A percentile compares a stretch with the other conserved stretches of the same genome.
phyloP scores from a whole-genome alignment of 352 stramenopile genomes.

The Peronosclerospora sorghi region DNA sequence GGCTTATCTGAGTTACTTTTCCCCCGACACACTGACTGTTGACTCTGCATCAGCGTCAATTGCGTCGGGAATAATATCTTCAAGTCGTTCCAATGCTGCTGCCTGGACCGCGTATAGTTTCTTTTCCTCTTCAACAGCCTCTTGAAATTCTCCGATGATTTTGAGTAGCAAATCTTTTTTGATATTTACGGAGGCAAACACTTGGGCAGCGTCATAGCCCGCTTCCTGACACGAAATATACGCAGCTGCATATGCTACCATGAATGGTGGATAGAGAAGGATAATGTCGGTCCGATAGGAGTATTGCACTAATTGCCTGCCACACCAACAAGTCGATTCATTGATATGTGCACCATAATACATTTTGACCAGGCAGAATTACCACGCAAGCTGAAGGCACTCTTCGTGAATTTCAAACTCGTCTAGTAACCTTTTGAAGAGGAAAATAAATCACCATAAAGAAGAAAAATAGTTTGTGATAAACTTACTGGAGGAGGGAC shows the following conservation, averaged over 20 bases:
- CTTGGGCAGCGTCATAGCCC: conserved; percentile 61
- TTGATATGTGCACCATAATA: too few species aligned
- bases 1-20: conserved; percentile 28
- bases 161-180: conserved; percentile 76
- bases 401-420: conserved; percentile 82
- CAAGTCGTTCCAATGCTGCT: conserved; percentile 55
- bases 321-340: not conserved
- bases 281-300: conserved; percentile 85
- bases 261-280: conserved; percentile 73
- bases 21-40: conserved; percentile 2
- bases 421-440: conserved; percentile 46
- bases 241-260: conserved; percentile 75
- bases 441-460: not conserved
- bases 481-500: conserved; percentile 58
- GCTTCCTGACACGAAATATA: conserved; percentile 73
- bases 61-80: conserved; percentile 69
- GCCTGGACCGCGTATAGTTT: conserved; percentile 51
- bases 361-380: too few species aligned
- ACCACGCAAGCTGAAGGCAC: conserved; percentile 79
- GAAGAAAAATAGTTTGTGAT: not conserved
- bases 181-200: conserved; percentile 73
- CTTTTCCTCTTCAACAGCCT: conserved; percentile 69
- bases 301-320: conserved; percentile 79
- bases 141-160: conserved; percentile 66
- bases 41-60: conserved; percentile 25